Evolutionary conservation across 495 filamentous ascomycete species (phyloP), one percentile per base, ranked within the genome.

Genomic region (Neurospora sp.): DNA sequence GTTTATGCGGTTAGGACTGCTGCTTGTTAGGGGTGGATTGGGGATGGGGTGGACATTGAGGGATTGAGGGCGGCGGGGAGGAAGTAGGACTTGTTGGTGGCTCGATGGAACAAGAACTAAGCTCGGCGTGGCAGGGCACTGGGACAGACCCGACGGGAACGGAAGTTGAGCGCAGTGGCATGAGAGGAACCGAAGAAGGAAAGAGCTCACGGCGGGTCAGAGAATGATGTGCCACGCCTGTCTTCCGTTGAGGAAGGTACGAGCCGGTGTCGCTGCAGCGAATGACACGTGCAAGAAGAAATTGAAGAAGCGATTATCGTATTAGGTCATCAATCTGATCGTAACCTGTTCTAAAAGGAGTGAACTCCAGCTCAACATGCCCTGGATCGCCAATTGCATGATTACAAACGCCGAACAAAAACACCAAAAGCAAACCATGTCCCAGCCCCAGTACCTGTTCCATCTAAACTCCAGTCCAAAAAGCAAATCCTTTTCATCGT

Each of bases 1-100:
- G 76, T 75, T 5, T 80, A 80, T 61, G 69, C 73, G 8, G 71
- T 79, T 5, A 44, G 75, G 73, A 78, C 73, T 18, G 73, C 73
- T 8, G 71, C 31, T 39, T 80, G 77, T 39, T 80, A 37, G 39
- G 20, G 20, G 20, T 16, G 18, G 44, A 6, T 4, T n/a, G 18
- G 31, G 8, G 37, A 59, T 4, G 12, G 9, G 10, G 27, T 31
- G 27, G 3, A 31, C 27, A 31, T 31, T 31, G 39, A 39, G 39
- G 39, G 10, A 31, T 31, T 10, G 39, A 37, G 35, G 35, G 35
- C 5, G 10, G 27, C 27, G 1, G 39, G 42, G 18, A 5, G 41
- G 41, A 48, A 48, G 44, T 0, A 11, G 4, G 44, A 3, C 0
- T 0, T 22, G 44, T 9, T 31, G 27, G 27, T 31, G 27, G 2